Evolutionary conservation across 2,329 filamentous ascomycete species (phyloP), one percentile per base, ranked within the genome.

Genomic region (Fusarium anguioides): DNA sequence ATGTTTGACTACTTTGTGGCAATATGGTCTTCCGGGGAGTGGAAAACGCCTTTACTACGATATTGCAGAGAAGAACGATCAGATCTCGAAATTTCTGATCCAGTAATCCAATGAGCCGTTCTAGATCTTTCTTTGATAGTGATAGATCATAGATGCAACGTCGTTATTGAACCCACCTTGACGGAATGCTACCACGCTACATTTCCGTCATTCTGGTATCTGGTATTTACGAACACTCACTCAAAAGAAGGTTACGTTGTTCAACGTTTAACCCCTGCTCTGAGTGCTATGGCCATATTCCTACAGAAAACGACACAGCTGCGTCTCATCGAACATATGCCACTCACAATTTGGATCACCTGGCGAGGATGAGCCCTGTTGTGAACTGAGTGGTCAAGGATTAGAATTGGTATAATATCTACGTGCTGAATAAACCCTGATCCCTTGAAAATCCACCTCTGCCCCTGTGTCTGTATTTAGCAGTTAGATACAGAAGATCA

Each of bases 311-410:
- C 48, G 47, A 40, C 50, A 64, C 41, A 51, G 26, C 35, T 49
- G 39, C 29, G 41, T 50, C 46, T 49, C 47, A 52, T 45, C 27
- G 23, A 48, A 66, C 48, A 54, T 29, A n/a, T 36, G 27, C 26
- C 21, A 31, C 47, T 47, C 44, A 46, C 35, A 17, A 31, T 53
- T 45, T 47, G 47, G 35, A 23, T 21, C 35, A 29, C 10, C 27
- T 24, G 33, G 41, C 50, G 24, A 58, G 57, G 50, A 56, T 52
- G 31, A 41, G 39, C 60, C 52, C 46, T 49, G 49, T 36, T 60
- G 36, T 54, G 35, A 53, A 40, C 49, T 62, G 21, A 45, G 47
- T 37, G 39, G 20, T 27, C 41, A 39, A 48, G 41, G 29, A 50
- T 42, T 31, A 48, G 50, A 35, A 49, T 49, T 27, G 33, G 24